Base-by-base conservation (phyloP, 352 stramenopile species). In the Pythium phragmitis region DNA sequence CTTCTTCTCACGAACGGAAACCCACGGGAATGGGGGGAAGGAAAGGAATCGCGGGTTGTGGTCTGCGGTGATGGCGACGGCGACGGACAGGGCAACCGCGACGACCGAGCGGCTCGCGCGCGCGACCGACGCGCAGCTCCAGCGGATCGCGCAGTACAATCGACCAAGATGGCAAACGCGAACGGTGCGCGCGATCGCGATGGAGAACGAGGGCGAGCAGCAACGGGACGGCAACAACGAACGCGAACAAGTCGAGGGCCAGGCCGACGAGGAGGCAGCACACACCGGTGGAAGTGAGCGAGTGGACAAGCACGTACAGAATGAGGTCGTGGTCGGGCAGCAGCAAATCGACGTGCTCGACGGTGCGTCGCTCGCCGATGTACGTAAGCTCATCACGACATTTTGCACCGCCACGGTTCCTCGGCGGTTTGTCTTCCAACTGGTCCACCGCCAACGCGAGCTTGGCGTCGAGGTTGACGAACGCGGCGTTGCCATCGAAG, bases 341-440 rank as follows among this genome's bases (percentile, higher is more conserved):
- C 49, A 60, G 48, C 59, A 62, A 7, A 55, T 76, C 16, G 61
- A 76, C 23, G 46, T 73, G 28, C 54, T 74, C 13, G 66, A 73
- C 3, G 60, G 49, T 12, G 41, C 69, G 34, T 65, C 69, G 21
- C 66, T 76, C 13, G 58, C 61, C 1, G 69, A 74, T 45, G 69
- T 70, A 50, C 69, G 66, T 36, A 68, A 74, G 45, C 66, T 76
- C 13, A 65, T 76, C 28, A 42, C 19, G 33, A 56, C 49, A n/a
- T 76, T 76, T 41, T 72, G 60, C 14, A 21, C 50, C 21, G 36
- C 39, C 28, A 61, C 61, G 17, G 60, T 76, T 23, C 69, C 65
- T 3, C 33, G 33, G 23, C 19, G 28, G 11, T 76, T 76, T 53
- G 66, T 65, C 28, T 76, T 73, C 26, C 46, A 45, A 59, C 14